Base-by-base conservation (phyloP, 495 filamentous ascomycete genomes). In the Jackrogersella multiformis region DNA sequence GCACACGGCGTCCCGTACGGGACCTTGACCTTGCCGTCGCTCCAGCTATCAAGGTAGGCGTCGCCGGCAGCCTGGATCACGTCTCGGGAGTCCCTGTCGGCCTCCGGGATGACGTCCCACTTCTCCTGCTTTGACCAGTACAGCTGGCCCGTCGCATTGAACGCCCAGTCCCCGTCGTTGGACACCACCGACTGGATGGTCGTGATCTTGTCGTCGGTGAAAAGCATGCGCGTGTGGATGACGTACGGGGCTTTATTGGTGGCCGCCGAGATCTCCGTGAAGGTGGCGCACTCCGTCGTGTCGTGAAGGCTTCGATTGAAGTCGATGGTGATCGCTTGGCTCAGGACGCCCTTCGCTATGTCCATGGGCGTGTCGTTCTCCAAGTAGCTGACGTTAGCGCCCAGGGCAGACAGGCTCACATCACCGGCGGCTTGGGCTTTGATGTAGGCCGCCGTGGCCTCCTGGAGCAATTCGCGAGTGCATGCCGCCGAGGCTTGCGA, bases 1-100 rank as follows among this genome's bases (percentile, higher is more conserved):
- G 81, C 76, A 48, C 81, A 84, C 18, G 81, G 82, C 8, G 72
- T 80, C 1, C 80, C 80, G 49, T 75, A 81, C 0, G 81, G 81
- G 1, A 82, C 81, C 9, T 70, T 69, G 4, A 80, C 70, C n/a
- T 36, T 76, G n/a, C 70, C 73, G 63, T 81, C 64, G 9, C 69
- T 70, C 66, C 78, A 84, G 23, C 79, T 68, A 30, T 82, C 75
- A 38, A 84, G 61, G 39, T 84, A 84, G 0, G 79, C 78, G 51
- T 84, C 81, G 1, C 75, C 81, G 0, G 81, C 81, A 0, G 80
- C 77, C 55, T 82, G 69, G 67, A 83, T 79, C 0, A 71, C 77
- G 0, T 70, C 78, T 1, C 79, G 75, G 2, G 61, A 71, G 65
- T 80, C 78, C 0, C 72, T 72, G 57, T 74, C 69, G 23, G 15